A percentile compares a stretch with the other conserved stretches of the same genome.
Evolutionary conservation across 371 early-diverging fungal genomes (phyloP).

Genomic region (Mortierella sp.): DNA sequence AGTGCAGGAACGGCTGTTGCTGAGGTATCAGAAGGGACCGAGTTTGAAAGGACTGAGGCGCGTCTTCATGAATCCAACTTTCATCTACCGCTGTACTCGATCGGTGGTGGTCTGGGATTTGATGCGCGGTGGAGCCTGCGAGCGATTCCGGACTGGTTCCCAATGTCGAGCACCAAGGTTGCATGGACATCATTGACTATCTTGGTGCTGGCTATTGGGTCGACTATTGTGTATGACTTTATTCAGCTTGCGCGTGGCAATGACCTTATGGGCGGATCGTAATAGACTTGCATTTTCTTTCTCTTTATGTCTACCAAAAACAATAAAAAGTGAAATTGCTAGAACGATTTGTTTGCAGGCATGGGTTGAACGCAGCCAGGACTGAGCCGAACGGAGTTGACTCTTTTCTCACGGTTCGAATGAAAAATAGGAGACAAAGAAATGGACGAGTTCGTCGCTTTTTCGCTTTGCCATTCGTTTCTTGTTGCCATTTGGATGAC

Average conservation of each 20-base stretch:
- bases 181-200: conserved; percentile 43
- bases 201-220: conserved; percentile 29
- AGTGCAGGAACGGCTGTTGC: neutral
- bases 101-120: conserved; percentile 6
- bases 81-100: conserved; percentile 23
- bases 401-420: too few species aligned
- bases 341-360: too few species aligned
- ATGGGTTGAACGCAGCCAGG: too few species aligned
- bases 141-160: conserved; percentile 51
- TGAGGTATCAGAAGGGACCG: neutral
- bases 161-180: conserved; percentile 32
- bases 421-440: too few species aligned
- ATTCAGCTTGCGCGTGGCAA: conserved; percentile 33
- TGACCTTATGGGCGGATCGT: conserved; percentile 16
- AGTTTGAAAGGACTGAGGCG: conserved; percentile 12
- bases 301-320: neutral
- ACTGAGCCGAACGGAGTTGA: too few species aligned
- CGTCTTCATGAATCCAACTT: conserved; percentile 22
- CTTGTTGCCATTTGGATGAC: too few species aligned
- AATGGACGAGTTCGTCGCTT: too few species aligned
- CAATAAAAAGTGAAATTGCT: neutral
- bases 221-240: conserved; percentile 48
- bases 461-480: too few species aligned
- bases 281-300: neutral
- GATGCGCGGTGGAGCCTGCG: conserved; percentile 37